Percentiles rank a stretch among this genome's conserved stretches.
phyloP scores from a whole-genome alignment of 2,329 filamentous ascomycete species.

The Dichotomopilus funicola region DNA sequence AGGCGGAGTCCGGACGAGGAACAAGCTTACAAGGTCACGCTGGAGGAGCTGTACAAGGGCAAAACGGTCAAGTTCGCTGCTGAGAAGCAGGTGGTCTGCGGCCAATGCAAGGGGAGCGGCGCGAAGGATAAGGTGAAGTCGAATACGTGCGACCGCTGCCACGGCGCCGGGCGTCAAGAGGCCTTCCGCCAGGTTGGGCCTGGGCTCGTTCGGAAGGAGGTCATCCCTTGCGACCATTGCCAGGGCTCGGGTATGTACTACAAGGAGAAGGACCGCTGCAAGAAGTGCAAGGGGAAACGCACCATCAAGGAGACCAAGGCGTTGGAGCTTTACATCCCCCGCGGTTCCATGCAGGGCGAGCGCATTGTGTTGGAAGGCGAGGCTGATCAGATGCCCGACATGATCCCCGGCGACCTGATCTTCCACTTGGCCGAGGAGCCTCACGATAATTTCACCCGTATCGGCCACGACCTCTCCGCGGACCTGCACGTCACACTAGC shows the following conservation, averaged over 20 bases:
- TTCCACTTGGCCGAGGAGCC: slow-evolving; percentile 78
- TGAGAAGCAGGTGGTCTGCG: slow-evolving; percentile 88
- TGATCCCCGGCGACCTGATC: slow-evolving; percentile 86
- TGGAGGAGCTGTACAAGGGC: slow-evolving; percentile 97
- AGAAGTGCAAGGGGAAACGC: slow-evolving; percentile 94
- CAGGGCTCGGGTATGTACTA: slow-evolving; percentile 77
- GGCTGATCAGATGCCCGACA: slow-evolving; percentile 84
- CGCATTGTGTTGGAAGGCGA: slow-evolving; percentile 87
- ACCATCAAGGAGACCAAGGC: slow-evolving; percentile 87
- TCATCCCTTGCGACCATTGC: slow-evolving; percentile 75
- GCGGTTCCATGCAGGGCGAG: slow-evolving; percentile 80
- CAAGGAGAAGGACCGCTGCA: slow-evolving; percentile 96
- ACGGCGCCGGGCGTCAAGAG: slow-evolving; percentile 70
- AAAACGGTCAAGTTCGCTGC: slow-evolving; percentile 96
- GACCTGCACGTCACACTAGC: slow-evolving; percentile 73
- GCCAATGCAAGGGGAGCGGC: slow-evolving; percentile 78
- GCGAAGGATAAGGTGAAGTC: slow-evolving; percentile 87
- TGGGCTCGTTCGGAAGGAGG: slow-evolving; percentile 75
- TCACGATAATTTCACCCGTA: slow-evolving; percentile 75
- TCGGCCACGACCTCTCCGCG: slow-evolving; percentile 77
- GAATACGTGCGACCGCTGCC: slow-evolving; percentile 75
- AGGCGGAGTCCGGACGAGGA: slow-evolving; percentile 77
- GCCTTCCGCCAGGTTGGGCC: slow-evolving; percentile 78
- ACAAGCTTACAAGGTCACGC: slow-evolving; percentile 80
- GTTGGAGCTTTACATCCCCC: slow-evolving; percentile 91